Percentiles rank a stretch among this genome's conserved stretches.
phyloP scores from a whole-genome alignment of 371 early-diverging fungal genomes.

The Apophysomyces variabilis region DNA sequence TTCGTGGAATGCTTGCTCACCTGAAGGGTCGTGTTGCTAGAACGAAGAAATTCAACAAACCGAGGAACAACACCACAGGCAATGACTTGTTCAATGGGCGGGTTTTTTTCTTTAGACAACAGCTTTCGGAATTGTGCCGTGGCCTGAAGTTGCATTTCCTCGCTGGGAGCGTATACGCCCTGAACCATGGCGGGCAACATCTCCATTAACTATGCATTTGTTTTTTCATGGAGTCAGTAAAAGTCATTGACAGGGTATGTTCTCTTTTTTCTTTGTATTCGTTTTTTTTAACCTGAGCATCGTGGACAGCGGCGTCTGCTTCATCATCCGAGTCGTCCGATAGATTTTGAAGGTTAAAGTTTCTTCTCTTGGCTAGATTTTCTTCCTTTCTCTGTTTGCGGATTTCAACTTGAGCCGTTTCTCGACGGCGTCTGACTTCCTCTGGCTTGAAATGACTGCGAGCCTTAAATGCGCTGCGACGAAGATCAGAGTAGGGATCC shows the following conservation, averaged over 20 bases:
- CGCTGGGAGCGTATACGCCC: conserved; percentile 73
- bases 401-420: conserved; percentile 92
- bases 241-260: too few relatives aligned
- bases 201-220: conserved; percentile 52
- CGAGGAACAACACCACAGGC: conserved; percentile 93
- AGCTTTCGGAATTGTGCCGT: conserved; percentile 93
- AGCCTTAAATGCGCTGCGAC: conserved; percentile 83
- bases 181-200: conserved; percentile 77
- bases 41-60: conserved; percentile 93
- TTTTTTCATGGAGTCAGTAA: too few relatives aligned
- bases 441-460: conserved; percentile 88
- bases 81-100: conserved; percentile 98
- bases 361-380: conserved; percentile 89
- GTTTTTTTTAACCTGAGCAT: conserved; percentile 49
- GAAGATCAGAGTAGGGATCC: conserved; percentile 63
- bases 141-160: conserved; percentile 79
- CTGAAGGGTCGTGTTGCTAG: conserved; percentile 80
- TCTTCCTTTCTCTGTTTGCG: conserved; percentile 97
- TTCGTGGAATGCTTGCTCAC: conserved; percentile 48
- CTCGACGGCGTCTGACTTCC: conserved; percentile 91
- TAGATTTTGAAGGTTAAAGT: conserved; percentile 60
- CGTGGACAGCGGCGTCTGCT: conserved; percentile 48
- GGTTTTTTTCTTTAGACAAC: conserved; percentile 95
- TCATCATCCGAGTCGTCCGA: conserved; percentile 88
- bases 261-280: too few relatives aligned